These are phyloP conservation scores for Xylaria polymorpha DNA, from an alignment of 2,329 filamentous ascomycete genomes.

Conservation along the genomic window DNA sequence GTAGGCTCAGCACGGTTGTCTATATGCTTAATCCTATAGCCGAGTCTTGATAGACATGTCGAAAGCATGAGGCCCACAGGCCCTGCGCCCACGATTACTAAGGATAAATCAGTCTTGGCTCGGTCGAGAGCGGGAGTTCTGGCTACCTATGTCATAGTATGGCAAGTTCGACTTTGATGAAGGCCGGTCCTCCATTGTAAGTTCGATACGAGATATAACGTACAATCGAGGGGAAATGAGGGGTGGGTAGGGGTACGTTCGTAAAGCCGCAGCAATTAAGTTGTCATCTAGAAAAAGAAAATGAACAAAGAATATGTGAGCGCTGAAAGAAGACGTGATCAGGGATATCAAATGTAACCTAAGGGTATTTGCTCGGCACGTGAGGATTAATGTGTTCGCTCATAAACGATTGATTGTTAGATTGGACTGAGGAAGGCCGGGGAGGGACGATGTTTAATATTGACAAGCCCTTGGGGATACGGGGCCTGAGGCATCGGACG, in stretches of 20 bases:
- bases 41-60: conserved; percentile 89
- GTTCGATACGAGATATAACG: conserved; percentile 4
- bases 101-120: conserved; percentile 45
- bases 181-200: conserved; percentile 43
- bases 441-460: conserved; percentile 26
- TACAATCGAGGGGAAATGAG: conserved; percentile 8
- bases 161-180: conserved; percentile 35
- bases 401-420: not conserved
- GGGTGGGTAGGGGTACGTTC: not conserved
- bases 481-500: conserved; percentile 5
- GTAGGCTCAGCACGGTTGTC: conserved; percentile 91
- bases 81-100: conserved; percentile 88
- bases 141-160: conserved; percentile 60
- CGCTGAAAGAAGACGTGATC: not conserved
- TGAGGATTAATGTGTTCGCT: not conserved
- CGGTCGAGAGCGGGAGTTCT: conserved; percentile 34
- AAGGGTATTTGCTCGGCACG: not conserved
- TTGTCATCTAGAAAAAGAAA: not conserved
- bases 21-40: conserved; percentile 94
- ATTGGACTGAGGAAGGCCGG: not conserved
- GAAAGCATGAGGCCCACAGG: conserved; percentile 90
- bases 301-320: not conserved
- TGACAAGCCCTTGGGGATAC: conserved; percentile 17
- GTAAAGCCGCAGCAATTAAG: not conserved
- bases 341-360: conserved; percentile 14